Evolutionary conservation across 768 basidiomycete genomes (phyloP).

Genomic region (Termitomyces sp.): DNA sequence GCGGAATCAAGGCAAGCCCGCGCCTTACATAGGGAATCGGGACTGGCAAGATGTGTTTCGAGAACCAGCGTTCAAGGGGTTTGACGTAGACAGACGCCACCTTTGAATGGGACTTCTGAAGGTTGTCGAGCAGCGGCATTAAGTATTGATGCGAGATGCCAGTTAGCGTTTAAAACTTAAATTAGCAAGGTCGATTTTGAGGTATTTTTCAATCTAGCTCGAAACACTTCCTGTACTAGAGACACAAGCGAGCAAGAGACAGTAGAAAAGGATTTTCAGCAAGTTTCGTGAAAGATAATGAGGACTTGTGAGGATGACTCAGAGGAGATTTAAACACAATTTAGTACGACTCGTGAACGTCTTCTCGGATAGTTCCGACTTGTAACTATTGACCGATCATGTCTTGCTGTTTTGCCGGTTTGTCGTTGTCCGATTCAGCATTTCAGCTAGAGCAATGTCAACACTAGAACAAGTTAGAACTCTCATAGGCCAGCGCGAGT

Average conservation of each 20-base stretch:
- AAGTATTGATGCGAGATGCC: not conserved
- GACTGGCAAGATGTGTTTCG: not conserved
- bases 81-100: not conserved
- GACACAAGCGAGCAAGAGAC: too few species aligned
- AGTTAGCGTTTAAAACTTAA: not conserved
- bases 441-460: not conserved
- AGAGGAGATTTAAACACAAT: not conserved
- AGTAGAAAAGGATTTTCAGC: too few species aligned
- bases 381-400: not conserved
- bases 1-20: not conserved
- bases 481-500: not conserved
- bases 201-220: not conserved
- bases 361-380: not conserved
- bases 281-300: not conserved
- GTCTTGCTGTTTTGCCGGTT: not conserved
- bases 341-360: not conserved
- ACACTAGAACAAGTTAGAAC: not conserved
- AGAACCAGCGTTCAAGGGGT: not conserved
- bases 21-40: not conserved
- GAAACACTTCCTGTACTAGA: not conserved
- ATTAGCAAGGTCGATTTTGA: too few species aligned
- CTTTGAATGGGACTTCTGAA: not conserved
- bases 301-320: not conserved
- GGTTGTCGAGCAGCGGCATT: not conserved
- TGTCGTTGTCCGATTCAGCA: not conserved